A percentile compares a stretch with the other conserved stretches of the same genome.
Conservation (phyloP, 1,284 basidiomycete species). For the Porogramme epimiltina region DNA sequence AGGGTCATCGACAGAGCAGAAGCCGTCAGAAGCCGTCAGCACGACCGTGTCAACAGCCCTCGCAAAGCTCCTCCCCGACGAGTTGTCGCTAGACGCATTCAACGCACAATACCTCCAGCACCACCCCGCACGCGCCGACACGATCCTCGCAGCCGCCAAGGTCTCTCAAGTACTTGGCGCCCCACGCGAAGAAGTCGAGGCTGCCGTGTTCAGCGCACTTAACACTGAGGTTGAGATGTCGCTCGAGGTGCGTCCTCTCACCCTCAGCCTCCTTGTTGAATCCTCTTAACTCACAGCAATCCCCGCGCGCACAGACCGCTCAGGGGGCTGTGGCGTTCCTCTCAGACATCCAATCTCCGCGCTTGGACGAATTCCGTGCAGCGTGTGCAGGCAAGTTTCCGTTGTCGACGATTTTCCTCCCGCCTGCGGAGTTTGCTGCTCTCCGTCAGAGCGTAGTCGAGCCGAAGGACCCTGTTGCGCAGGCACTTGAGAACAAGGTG, state of each 20-base stretch:
- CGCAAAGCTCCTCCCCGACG: conserved; percentile 54
- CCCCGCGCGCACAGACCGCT: conserved; percentile 47
- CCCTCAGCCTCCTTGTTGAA: background rate
- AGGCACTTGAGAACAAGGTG: conserved; percentile 19
- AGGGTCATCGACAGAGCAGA: conserved; percentile 46
- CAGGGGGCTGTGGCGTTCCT: conserved; percentile 50
- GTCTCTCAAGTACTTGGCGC: conserved; percentile 48
- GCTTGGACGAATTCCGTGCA: conserved; percentile 59
- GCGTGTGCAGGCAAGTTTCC: conserved; percentile 55
- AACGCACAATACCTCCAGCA: conserved; percentile 79
- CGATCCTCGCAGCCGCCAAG: conserved; percentile 65
- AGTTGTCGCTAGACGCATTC: conserved; percentile 61
- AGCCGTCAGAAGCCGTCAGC: conserved; percentile 45
- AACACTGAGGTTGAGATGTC: conserved; percentile 46
- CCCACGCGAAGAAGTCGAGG: conserved; percentile 60
- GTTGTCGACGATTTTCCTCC: conserved; percentile 67
- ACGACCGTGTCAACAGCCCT: conserved; percentile 49
- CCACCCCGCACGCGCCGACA: conserved; percentile 49
- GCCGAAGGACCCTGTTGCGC: conserved; percentile 12
- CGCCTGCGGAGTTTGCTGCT: conserved; percentile 44
- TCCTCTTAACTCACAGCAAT: background rate
- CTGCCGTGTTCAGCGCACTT: conserved; percentile 54
- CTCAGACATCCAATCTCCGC: conserved; percentile 46
- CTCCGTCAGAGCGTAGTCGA: conserved; percentile 28
- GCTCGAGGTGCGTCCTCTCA: conserved; percentile 41